phyloP scores from a whole-genome alignment of 139 green algal species.

The Raphidocelis subcapitata region DNA sequence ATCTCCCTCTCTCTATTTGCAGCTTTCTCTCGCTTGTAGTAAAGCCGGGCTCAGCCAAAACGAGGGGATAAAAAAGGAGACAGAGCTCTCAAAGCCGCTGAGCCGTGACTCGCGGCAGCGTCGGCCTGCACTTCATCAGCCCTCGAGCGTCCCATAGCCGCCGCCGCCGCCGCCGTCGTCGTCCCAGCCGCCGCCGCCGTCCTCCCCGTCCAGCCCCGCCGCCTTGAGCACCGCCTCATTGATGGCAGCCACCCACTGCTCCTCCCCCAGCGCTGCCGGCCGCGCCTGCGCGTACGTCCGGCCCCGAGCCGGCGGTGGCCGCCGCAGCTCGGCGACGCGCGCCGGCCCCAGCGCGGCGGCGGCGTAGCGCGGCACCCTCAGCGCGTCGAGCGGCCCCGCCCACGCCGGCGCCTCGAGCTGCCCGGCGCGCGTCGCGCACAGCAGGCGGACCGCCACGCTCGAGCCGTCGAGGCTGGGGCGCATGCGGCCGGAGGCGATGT shows the following conservation, averaged over 20 bases:
- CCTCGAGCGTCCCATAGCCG: no score
- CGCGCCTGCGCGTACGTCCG: conserved; percentile 26
- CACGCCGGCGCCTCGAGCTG: conserved; percentile 44
- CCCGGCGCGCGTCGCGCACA: conserved; percentile 37
- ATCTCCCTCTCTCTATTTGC: no score
- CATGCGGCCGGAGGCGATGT: conserved; percentile 25
- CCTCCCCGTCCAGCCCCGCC: conserved; percentile 26
- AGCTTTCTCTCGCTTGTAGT: no score
- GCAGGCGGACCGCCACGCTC: conserved; percentile 21
- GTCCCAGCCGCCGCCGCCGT: no score
- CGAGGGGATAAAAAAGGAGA: no score
- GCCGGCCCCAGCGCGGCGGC: conserved; percentile 29
- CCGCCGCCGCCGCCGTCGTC: no score
- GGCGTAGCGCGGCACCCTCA: conserved; percentile 27
- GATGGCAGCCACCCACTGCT: conserved; percentile 43
- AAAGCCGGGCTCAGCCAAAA: no score
- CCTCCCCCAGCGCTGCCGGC: conserved; percentile 42
- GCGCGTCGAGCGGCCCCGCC: conserved; percentile 15
- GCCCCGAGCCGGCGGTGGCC: neutral
- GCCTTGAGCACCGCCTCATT: conserved; percentile 53
- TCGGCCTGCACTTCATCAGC: no score
- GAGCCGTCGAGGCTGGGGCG: conserved; percentile 14
- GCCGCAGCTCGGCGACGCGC: conserved; percentile 35
- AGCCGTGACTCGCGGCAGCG: no score
- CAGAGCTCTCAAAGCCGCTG: no score